These are phyloP conservation scores for Kodamaea nitidulidarum DNA, from an alignment of 805 yeast genomes.

Conservation along the genomic window DNA sequence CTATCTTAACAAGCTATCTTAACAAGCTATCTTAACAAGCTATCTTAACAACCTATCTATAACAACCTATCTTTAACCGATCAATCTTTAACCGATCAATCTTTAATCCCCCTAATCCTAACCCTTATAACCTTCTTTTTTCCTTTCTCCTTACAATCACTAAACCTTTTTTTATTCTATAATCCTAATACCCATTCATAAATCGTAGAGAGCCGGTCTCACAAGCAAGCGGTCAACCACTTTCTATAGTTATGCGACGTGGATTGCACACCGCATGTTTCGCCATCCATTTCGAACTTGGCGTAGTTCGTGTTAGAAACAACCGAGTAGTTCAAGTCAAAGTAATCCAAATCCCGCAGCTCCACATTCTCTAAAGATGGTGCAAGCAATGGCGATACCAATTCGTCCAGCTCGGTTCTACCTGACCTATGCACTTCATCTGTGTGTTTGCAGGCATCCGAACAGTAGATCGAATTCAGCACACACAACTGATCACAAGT, in stretches of 20 bases:
- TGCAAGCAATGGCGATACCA: conserved; percentile 37
- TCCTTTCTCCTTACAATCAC: no score
- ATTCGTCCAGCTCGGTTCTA: conserved; percentile 12
- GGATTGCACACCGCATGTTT: conserved; percentile 17
- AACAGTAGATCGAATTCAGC: conserved; percentile 21
- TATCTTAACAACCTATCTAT: no score
- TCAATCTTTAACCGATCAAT: no score
- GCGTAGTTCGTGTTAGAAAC: conserved; percentile 16
- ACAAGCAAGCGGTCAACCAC: conserved; percentile 35
- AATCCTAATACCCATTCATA: conserved; percentile 5
- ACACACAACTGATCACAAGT: conserved; percentile 30
- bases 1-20: no score
- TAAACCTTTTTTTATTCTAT: conserved; percentile 5
- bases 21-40: no score
- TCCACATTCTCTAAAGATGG: conserved; percentile 28
- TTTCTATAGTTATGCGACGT: conserved; percentile 38
- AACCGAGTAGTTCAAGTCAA: conserved; percentile 34
- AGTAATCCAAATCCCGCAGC: conserved; percentile 24
- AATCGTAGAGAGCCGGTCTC: conserved; percentile 1
- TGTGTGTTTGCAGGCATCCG: conserved; percentile 28
- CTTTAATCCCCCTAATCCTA: no score
- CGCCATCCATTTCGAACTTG: conserved; percentile 3
- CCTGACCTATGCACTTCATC: conserved; percentile 18
- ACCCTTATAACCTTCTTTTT: no score
- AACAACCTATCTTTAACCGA: no score